Conservation (phyloP, 352 stramenopile species). For the Globisporangium heterothallicum region DNA sequence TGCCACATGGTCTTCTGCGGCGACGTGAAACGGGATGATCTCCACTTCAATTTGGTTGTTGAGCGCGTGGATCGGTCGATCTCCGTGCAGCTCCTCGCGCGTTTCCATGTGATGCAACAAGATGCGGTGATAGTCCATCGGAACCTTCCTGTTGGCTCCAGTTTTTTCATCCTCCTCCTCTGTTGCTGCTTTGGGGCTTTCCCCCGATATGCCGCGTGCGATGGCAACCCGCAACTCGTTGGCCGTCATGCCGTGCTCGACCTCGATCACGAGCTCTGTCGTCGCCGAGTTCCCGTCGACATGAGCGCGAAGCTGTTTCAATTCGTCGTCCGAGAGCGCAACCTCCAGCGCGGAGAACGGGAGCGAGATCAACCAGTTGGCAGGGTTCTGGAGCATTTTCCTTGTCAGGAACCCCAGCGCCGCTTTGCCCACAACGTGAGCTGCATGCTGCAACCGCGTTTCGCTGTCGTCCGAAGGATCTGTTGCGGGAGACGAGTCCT, state of each 20-base stretch:
- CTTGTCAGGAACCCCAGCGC: slow-evolving; percentile 39
- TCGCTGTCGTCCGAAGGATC: slow-evolving; percentile 3
- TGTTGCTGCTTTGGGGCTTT: neutral
- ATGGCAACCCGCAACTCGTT: slow-evolving; percentile 47
- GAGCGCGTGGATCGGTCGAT: slow-evolving; percentile 20
- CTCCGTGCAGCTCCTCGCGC: slow-evolving; percentile 19
- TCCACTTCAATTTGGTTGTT: slow-evolving; percentile 32
- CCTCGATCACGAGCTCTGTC: slow-evolving; percentile 25
- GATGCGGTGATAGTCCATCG: slow-evolving; percentile 34
- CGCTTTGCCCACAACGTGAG: slow-evolving; percentile 44
- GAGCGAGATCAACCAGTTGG: slow-evolving; percentile 49
- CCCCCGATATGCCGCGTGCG: slow-evolving; percentile 28
- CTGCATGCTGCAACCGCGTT: slow-evolving; percentile 27
- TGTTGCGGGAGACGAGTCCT: slow-evolving; percentile 1
- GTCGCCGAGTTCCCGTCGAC: neutral
- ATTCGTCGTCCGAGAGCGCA: slow-evolving; percentile 28
- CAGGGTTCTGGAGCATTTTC: slow-evolving; percentile 28
- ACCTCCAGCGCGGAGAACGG: slow-evolving; percentile 21
- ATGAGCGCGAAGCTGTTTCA: slow-evolving; percentile 9
- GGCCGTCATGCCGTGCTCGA: slow-evolving; percentile 51
- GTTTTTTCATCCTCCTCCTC: neutral
- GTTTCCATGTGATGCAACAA: slow-evolving; percentile 26
- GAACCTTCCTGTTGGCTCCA: neutral
- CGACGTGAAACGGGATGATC: slow-evolving; percentile 28
- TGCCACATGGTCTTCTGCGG: slow-evolving; percentile 23